These are phyloP conservation scores for Tremella mesenterica DNA, from an alignment of 768 basidiomycete genomes.

Conservation along the genomic window DNA sequence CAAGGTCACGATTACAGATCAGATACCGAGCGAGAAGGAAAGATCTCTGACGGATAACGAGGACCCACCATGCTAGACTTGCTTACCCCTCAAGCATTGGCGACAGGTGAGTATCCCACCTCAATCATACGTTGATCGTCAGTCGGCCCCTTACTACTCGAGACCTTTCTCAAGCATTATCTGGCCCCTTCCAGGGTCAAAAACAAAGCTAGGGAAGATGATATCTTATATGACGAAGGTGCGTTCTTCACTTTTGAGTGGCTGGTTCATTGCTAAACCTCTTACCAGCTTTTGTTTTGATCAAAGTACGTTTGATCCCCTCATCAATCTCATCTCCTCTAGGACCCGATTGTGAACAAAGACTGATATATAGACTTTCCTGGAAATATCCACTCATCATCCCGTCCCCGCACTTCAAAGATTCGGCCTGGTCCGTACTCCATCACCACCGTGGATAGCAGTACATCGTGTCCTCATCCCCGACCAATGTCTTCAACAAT, in stretches of 20 bases:
- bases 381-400: conserved; percentile 61
- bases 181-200: conserved; percentile 52
- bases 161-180: conserved; percentile 75
- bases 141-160: conserved; percentile 41
- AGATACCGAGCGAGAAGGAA: too few relatives aligned
- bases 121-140: background rate
- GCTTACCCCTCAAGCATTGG: conserved; percentile 31
- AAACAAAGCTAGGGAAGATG: conserved; percentile 54
- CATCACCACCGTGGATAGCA: conserved; percentile 74
- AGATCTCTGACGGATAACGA: too few relatives aligned
- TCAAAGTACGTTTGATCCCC: conserved; percentile 49
- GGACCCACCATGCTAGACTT: conserved; percentile 28
- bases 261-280: background rate
- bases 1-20: background rate
- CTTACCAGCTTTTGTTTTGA: conserved; percentile 55
- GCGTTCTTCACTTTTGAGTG: conserved; percentile 14
- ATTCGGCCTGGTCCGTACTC: conserved; percentile 69
- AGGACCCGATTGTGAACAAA: too few relatives aligned
- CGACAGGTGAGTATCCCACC: conserved; percentile 14
- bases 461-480: conserved; percentile 65
- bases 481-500: conserved; percentile 63
- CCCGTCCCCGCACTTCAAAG: conserved; percentile 73
- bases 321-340: too few relatives aligned
- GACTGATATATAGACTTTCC: conserved; percentile 52
- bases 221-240: conserved; percentile 69